Base-by-base conservation (phyloP, 345 rosid species). In the Arabis alpina region DNA sequence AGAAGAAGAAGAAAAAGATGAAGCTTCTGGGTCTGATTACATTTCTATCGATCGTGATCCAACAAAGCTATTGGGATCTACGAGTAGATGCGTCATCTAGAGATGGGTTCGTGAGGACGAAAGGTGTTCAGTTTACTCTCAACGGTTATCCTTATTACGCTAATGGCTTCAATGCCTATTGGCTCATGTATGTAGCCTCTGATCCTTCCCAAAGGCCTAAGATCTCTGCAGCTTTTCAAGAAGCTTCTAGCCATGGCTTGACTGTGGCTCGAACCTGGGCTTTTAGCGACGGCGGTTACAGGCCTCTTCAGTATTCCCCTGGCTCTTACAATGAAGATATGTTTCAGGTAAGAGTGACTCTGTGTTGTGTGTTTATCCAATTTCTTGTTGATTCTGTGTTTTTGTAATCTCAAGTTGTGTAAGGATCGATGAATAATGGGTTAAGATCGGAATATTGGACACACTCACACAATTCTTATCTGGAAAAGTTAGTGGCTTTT, bases 111-210 rank as follows among this genome's bases (percentile, higher is more conserved):
- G 61, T 94, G 48, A 85, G 79, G 40, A 82, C 84, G 25, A 86
- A 79, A 58, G 93, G 97, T 59, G 75, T 78, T 23, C 91, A 84
- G 37, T 82, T 91, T 54, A 59, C 71, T 76, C 73, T 91, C 44
- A 84, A 89, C 61, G 99, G 91, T 0, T 80, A 76, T 60, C 96
- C 93, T 48, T 89, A 80, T 74, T 91, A 86, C 63, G 87, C 89
- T 40, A 91, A 89, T 74, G 97, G 99, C 45, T 91, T 89, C 86
- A 91, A 91, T 68, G 95, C 98, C 28, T 91, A 91, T 71, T 94
- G 99, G 97, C 83, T 89, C 36, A 89, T 89, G 96, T 89, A 85
- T 69, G 58, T 80, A 8, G 96, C 92, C 53, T 75, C 93, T 11
- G 95, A 89, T 66, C 91, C 88, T 15, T 78, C 91, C 27, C 88